These are phyloP conservation scores for Flaveria ramosissima DNA, from an alignment of 129 eudicot species.

Conservation along the genomic window DNA sequence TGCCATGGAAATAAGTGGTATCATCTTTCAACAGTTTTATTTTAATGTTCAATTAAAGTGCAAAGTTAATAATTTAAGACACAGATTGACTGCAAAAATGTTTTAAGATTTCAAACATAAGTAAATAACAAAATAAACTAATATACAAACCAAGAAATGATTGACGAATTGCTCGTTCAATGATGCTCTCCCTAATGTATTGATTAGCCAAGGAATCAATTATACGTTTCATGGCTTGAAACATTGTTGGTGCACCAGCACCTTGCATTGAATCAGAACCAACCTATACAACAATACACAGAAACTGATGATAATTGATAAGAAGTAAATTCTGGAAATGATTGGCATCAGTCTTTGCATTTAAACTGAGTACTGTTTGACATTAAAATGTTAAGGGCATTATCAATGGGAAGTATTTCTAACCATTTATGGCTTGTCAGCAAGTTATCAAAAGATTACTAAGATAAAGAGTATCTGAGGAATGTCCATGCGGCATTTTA, in stretches of 20 bases:
- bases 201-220: constrained; percentile 59
- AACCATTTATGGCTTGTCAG: constrained; percentile 20
- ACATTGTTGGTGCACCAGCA: constrained; percentile 99
- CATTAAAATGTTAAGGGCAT: background rate
- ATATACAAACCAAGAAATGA: constrained; percentile 76
- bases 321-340: background rate
- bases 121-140: constrained; percentile 8
- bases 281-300: constrained; percentile 54
- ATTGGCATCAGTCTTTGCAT: constrained; percentile 10
- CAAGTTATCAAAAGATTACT: constrained; percentile 2
- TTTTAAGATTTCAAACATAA: background rate
- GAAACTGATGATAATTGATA: constrained; percentile 14
- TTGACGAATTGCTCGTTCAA: constrained; percentile 82
- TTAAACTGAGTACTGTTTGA: background rate
- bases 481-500: constrained; percentile 9
- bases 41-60: background rate
- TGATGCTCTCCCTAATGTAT: constrained; percentile 53
- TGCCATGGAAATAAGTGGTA: background rate
- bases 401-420: background rate
- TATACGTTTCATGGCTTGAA: constrained; percentile 89
- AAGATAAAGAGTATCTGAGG: background rate
- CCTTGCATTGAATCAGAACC: constrained; percentile 95
- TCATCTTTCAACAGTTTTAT: constrained; percentile 6
- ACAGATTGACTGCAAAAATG: background rate
- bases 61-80: background rate